Evolutionary conservation across 305 asterid genomes (phyloP).

Genomic region (Solanum hybrid): DNA sequence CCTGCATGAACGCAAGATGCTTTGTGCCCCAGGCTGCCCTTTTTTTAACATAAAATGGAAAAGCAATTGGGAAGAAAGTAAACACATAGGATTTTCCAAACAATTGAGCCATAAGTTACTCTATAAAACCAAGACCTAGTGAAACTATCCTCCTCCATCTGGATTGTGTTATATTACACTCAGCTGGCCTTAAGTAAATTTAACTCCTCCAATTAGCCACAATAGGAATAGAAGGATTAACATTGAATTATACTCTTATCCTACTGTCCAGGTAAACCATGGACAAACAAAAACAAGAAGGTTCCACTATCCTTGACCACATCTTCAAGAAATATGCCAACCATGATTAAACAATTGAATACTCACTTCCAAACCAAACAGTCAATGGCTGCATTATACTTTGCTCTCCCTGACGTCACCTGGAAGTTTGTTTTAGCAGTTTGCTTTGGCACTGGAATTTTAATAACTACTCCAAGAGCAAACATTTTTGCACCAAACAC

Average conservation of each 20-base stretch:
- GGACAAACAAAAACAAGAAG: not conserved
- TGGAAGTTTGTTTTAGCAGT: constrained; percentile 98
- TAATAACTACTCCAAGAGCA: constrained; percentile 95
- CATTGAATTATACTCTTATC: not conserved
- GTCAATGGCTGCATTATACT: constrained; percentile 90
- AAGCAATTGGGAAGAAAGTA: not conserved
- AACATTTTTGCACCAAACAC: constrained; percentile 99
- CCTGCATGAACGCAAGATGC: not conserved
- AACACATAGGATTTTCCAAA: not conserved
- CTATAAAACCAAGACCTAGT: not conserved
- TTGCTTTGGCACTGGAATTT: constrained; percentile 99
- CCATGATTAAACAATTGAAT: not conserved
- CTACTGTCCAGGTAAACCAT: not conserved
- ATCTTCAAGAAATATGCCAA: not conserved
- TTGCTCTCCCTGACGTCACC: constrained; percentile 97
- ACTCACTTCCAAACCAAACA: constrained; percentile 99
- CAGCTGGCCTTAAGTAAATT: not conserved
- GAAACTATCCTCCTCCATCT: not conserved
- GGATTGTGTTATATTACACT: not conserved
- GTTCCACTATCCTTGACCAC: not conserved
- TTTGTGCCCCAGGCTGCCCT: not conserved
- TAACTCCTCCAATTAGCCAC: not conserved
- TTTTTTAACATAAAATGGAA: not conserved
- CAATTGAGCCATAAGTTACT: not conserved
- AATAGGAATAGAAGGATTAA: not conserved